phyloP scores from a whole-genome alignment of 495 filamentous ascomycete genomes.

The Xanthoparmelia taractica region DNA sequence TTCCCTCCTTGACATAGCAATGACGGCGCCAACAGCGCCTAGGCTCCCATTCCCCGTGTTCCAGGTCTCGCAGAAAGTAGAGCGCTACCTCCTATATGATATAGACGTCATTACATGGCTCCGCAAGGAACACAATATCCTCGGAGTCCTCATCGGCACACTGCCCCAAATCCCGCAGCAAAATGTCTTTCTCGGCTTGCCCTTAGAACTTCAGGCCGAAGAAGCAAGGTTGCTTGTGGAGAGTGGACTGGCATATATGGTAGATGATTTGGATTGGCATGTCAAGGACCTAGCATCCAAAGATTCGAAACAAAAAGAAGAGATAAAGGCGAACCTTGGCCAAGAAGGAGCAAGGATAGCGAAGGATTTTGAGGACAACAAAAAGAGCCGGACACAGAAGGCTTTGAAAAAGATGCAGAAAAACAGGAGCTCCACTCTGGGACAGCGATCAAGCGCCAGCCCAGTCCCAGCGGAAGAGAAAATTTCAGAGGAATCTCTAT shows the following conservation, averaged over 20 bases:
- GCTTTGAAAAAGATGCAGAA: slow-evolving; percentile 36
- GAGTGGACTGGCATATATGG: slow-evolving; percentile 66
- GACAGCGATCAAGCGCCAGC: slow-evolving; percentile 9
- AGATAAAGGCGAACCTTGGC: slow-evolving; percentile 21
- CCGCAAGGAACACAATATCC: slow-evolving; percentile 74
- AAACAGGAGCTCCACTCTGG: slow-evolving; percentile 9
- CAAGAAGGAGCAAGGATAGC: slow-evolving; percentile 41
- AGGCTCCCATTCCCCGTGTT: slow-evolving; percentile 70
- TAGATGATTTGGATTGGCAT: slow-evolving; percentile 67
- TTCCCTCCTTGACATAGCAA: slow-evolving; percentile 7
- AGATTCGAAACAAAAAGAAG: slow-evolving; percentile 16
- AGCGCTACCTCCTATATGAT: slow-evolving; percentile 84
- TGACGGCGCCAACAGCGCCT: slow-evolving; percentile 27
- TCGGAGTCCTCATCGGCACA: slow-evolving; percentile 77
- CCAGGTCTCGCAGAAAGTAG: slow-evolving; percentile 47
- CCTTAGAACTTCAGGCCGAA: slow-evolving; percentile 82
- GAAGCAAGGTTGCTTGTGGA: slow-evolving; percentile 81
- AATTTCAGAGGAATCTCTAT: too few species aligned
- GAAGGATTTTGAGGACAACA: slow-evolving; percentile 35
- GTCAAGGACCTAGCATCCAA: slow-evolving; percentile 36
- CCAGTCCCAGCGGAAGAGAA: too few species aligned
- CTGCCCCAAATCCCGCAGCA: slow-evolving; percentile 89
- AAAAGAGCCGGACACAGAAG: slow-evolving; percentile 36
- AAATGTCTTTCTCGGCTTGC: slow-evolving; percentile 86
- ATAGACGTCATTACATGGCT: slow-evolving; percentile 72